Base-by-base conservation (phyloP, 1,284 basidiomycete species). In the Paramarasmius palmivorus region DNA sequence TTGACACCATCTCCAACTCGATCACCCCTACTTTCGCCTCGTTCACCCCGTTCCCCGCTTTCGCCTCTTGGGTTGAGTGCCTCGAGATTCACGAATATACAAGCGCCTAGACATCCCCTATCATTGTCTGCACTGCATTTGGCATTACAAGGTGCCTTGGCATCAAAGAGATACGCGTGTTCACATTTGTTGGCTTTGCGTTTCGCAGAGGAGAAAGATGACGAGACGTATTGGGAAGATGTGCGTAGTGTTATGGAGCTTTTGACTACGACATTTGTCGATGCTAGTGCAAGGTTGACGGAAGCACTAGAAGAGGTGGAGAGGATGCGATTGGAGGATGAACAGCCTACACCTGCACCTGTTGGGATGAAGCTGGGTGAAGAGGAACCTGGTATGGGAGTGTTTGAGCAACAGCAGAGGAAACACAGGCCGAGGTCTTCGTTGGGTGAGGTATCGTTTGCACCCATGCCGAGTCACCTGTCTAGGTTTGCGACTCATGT, bases 221-320 rank as follows among this genome's bases (percentile, higher is more conserved):
- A 88, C 57, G n/a, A n/a, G n/a, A n/a, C n/a, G n/a, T 92, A 92
- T 61, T 92, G 89, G 89, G 89, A 91, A 59, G 84, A 91, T 61
- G 88, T 89, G 29, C 78, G 85, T 20, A 82, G 83, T 36, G 80
- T 92, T 29, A 84, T 90, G 74, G 76, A 74, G 5, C 65, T 92
- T 4, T 68, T 92, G 53, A 83, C 83, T 2, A 83, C 76, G 35
- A 79, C 87, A 4, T 73, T 92, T 39, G 74, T 76, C 3, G 88
- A 90, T 62, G 79, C 85, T 2, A 76, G 83, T 9, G 71, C 80
- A 9, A 71, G 83, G 22, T 73, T 92, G 2, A 66, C 73, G 0
- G 82, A 84, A 34, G 86, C 83, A 0, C 70, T 92, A 19, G 79
- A 83, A 15, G 78, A 83, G 17, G 71, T 74, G 2, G 83, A 84